Evolutionary conservation across 2,329 filamentous ascomycete genomes (phyloP).

Genomic region (Ascochyta lentis): DNA sequence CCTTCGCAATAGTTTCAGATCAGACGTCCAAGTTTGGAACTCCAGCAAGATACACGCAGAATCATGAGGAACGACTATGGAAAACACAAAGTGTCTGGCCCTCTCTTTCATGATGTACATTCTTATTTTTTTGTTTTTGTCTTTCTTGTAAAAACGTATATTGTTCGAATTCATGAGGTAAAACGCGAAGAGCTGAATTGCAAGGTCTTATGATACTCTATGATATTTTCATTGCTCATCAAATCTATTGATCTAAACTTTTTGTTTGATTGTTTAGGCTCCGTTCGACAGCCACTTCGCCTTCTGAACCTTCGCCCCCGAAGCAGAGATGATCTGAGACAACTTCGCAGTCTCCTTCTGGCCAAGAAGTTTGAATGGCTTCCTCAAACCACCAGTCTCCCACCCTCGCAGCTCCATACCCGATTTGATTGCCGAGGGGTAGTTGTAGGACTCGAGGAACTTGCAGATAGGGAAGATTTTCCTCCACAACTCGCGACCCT

Average conservation of each 20-base stretch:
- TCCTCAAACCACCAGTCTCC: conserved; percentile 57
- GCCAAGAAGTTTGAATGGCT: conserved; percentile 55
- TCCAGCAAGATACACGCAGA: too few relatives aligned
- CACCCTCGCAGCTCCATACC: conserved; percentile 57
- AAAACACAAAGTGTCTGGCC: too few relatives aligned
- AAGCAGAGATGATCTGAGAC: conserved; percentile 4
- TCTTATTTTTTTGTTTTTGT: neutral
- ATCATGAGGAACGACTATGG: too few relatives aligned
- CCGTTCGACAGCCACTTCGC: conserved; percentile 10
- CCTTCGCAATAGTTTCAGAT: too few relatives aligned
- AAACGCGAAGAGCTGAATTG: too few relatives aligned
- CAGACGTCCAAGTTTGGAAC: too few relatives aligned
- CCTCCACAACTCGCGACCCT: conserved; percentile 56
- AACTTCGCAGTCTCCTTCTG: conserved; percentile 13
- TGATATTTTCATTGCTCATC: neutral
- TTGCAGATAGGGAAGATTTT: conserved; percentile 60
- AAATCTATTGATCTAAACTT: neutral
- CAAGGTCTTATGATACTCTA: too few relatives aligned
- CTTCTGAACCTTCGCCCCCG: conserved; percentile 5
- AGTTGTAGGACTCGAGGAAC: conserved; percentile 58
- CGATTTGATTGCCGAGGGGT: conserved; percentile 58
- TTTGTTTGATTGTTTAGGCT: neutral
- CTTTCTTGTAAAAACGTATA: too few relatives aligned
- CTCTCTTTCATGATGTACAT: neutral
- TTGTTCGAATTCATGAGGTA: too few relatives aligned